Conservation (phyloP, 2,329 filamentous ascomycete genomes). For the Penicillium sp. region DNA sequence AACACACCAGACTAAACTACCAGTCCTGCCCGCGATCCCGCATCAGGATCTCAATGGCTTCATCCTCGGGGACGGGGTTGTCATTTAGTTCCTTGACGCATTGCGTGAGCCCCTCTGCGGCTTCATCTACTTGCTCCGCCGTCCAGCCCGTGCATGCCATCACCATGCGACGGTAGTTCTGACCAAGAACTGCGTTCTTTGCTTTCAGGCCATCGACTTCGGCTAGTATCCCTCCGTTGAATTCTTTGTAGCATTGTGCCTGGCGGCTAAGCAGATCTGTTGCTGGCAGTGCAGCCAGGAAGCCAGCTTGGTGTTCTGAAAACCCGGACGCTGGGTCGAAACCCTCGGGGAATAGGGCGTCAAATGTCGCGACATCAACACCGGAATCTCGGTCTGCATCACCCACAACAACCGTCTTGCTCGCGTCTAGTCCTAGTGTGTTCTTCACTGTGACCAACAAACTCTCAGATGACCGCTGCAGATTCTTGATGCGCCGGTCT, state of each 20-base stretch:
- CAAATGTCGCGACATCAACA: conserved; percentile 38
- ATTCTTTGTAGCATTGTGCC: conserved; percentile 66
- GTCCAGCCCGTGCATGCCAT: conserved; percentile 78
- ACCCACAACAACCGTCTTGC: conserved; percentile 49
- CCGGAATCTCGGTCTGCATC: conserved; percentile 49
- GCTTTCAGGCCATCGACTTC: conserved; percentile 71
- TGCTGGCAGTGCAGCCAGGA: conserved; percentile 57
- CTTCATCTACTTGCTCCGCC: conserved; percentile 75
- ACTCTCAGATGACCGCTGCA: conserved; percentile 70
- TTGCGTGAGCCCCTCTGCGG: conserved; percentile 75
- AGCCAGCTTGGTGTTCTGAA: conserved; percentile 43
- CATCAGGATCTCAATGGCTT: conserved; percentile 48
- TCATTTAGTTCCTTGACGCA: conserved; percentile 81
- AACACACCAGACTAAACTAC: conserved; percentile 25
- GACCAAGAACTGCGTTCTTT: conserved; percentile 78
- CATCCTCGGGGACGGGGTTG: conserved; percentile 46
- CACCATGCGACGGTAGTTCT: conserved; percentile 85
- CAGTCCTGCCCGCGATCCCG: conserved; percentile 47
- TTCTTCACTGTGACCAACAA: conserved; percentile 59
- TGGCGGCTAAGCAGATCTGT: conserved; percentile 64
- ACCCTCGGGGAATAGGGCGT: conserved; percentile 37
- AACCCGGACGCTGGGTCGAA: conserved; percentile 45
- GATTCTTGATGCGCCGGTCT: conserved; percentile 72
- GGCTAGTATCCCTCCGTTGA: conserved; percentile 66
- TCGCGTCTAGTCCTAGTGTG: conserved; percentile 48